Evolutionary conservation across 2,329 filamentous ascomycete species (phyloP).

Genomic region (Diaporthe sp.): DNA sequence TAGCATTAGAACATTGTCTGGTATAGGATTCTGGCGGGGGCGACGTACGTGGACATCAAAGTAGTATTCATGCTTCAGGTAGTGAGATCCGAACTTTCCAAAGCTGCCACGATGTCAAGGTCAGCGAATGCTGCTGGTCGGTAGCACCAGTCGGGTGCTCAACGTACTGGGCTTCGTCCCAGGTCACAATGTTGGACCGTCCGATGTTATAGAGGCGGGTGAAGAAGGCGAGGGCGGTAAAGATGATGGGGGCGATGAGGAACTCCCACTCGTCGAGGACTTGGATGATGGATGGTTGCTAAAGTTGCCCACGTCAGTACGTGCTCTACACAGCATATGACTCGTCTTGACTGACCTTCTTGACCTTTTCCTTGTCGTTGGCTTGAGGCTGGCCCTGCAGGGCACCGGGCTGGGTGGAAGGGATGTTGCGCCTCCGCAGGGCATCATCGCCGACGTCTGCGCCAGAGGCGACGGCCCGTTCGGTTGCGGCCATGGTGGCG

Average conservation of each 20-base stretch:
- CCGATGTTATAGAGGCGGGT: slow-evolving; percentile 80
- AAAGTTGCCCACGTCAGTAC: slow-evolving; percentile 43
- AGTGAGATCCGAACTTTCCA: slow-evolving; percentile 98
- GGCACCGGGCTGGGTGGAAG: slow-evolving; percentile 51
- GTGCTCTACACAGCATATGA: neutral
- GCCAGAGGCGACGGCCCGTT: slow-evolving; percentile 71
- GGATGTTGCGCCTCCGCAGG: slow-evolving; percentile 68
- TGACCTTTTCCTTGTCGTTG: slow-evolving; percentile 72
- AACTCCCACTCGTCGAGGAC: slow-evolving; percentile 75
- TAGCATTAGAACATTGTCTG: slow-evolving; percentile 41
- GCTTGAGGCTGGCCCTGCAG: slow-evolving; percentile 53
- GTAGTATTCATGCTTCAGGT: slow-evolving; percentile 99
- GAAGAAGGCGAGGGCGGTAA: slow-evolving; percentile 73
- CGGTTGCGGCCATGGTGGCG: slow-evolving; percentile 62
- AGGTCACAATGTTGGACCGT: slow-evolving; percentile 75
- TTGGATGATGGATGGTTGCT: slow-evolving; percentile 71
- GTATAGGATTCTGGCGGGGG: neutral
- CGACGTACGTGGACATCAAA: slow-evolving; percentile 75
- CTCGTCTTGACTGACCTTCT: slow-evolving; percentile 60
- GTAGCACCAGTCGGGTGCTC: slow-evolving; percentile 28
- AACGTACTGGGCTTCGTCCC: slow-evolving; percentile 76
- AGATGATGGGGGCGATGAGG: slow-evolving; percentile 72
- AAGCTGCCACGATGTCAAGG: slow-evolving; percentile 67
- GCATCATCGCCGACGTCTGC: slow-evolving; percentile 70
- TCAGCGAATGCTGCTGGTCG: slow-evolving; percentile 46